Base-by-base conservation (phyloP, 2,329 filamentous ascomycete genomes). In the Tolypocladium pustulatum region DNA sequence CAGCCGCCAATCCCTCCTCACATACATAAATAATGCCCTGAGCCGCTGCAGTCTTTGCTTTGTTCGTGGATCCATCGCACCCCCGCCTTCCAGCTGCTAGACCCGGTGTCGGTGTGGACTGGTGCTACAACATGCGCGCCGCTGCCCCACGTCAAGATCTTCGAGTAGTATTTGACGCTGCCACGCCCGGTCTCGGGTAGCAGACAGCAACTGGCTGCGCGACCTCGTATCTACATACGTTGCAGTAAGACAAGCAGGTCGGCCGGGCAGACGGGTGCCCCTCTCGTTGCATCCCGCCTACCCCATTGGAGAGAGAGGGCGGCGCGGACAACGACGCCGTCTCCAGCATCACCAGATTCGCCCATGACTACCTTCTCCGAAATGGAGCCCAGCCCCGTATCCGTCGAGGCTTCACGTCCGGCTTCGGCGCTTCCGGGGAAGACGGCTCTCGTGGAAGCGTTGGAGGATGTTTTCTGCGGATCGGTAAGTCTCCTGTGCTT, bases 401-500 rank as follows among this genome's bases (percentile, higher is more conserved):
- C 69, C 15, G 68, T 68, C 53, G 67, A 68, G 61, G 61, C 66
- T 36, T 62, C 63, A 46, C 43, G 66, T 54, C 57, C 68, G 40
- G 63, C 65, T n/a, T 59, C 74, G 43, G 62, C 66, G 22, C 60
- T 71, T 43, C 69, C 67, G 57, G 64, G 69, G 56, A 77, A 71
- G 63, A 74, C 76, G 8, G 76, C 78, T 36, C 71, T 75, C 12
- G 73, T 78, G 65, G 88, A 94, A 67, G 90, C 90, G 6, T 68
- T 93, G 46, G 92, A 96, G 73, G 92, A 97, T 69, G 84, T 99
- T 58, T 69, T 87, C 13, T 97, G 91, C 72, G 94, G 94, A 71
- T 97, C 93, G 60, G 84, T 92, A 74, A 72, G 86, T 75, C 60
- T n/a, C n/a, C n/a, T 8, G 3, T 5, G 9, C 38, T 27, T 15